Percentiles rank a stretch among this genome's conserved stretches.
Evolutionary conservation across 768 basidiomycete species (phyloP).

Genomic region (Phlebiopsis gigantea): DNA sequence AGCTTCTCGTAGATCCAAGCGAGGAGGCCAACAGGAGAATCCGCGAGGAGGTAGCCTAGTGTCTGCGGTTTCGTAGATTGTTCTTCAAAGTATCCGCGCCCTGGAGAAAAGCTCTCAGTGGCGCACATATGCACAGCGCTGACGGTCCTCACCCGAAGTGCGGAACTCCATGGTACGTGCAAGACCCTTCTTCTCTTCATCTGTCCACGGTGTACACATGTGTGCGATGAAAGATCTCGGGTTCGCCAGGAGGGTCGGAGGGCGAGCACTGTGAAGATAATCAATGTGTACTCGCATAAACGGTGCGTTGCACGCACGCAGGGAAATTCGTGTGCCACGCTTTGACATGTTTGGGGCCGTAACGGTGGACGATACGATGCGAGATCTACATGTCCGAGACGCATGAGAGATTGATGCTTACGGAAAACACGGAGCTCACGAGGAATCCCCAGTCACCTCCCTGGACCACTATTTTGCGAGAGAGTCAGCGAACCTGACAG

Average conservation of each 20-base stretch:
- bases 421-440: constrained; percentile 21
- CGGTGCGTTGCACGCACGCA: neutral
- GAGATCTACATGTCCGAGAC: constrained; percentile 7
- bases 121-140: neutral
- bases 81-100: constrained; percentile 26
- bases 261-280: neutral
- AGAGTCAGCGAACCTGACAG: neutral
- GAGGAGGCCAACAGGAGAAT: constrained; percentile 48
- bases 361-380: constrained; percentile 9
- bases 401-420: neutral
- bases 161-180: neutral
- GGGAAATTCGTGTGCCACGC: constrained; percentile 20
- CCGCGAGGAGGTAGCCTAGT: constrained; percentile 45
- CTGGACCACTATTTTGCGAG: constrained; percentile 7
- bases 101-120: neutral
- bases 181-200: neutral
- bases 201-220: neutral
- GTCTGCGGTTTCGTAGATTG: constrained; percentile 32
- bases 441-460: constrained; percentile 35
- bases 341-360: constrained; percentile 16
- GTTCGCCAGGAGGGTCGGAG: neutral
- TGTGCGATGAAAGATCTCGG: neutral
- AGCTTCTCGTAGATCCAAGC: constrained; percentile 36
- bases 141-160: neutral
- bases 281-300: neutral